A percentile compares a stretch with the other conserved stretches of the same genome.
Conservation (phyloP, 805 yeast species). For the Priceomyces castillae region DNA sequence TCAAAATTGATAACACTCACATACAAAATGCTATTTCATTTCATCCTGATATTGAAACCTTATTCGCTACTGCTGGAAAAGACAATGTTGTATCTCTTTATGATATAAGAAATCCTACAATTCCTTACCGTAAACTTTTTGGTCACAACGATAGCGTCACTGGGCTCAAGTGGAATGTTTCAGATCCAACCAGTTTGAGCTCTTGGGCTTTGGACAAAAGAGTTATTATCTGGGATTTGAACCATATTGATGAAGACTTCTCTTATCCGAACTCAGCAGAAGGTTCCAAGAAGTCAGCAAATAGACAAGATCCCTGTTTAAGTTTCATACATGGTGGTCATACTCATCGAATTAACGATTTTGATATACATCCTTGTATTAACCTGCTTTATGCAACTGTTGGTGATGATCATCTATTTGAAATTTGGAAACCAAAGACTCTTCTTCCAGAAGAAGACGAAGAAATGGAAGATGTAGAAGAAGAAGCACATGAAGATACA, state of each 20-base stretch:
- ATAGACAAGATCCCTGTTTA: conserved; percentile 66
- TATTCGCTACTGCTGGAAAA: conserved; percentile 75
- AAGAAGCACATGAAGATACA: conserved; percentile 7
- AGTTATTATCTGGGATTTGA: conserved; percentile 72
- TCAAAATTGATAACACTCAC: conserved; percentile 45
- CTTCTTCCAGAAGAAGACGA: conserved; percentile 38
- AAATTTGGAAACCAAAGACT: conserved; percentile 70
- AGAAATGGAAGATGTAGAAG: conserved; percentile 27
- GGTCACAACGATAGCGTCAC: conserved; percentile 55
- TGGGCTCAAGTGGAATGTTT: conserved; percentile 50
- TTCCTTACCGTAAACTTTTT: conserved; percentile 60
- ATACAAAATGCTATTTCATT: conserved; percentile 70
- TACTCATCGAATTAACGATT: conserved; percentile 62
- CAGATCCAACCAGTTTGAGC: conserved; percentile 52
- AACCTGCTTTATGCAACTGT: conserved; percentile 60
- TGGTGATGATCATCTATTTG: conserved; percentile 73
- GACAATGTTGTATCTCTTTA: conserved; percentile 72
- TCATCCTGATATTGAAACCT: conserved; percentile 51
- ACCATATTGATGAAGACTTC: conserved; percentile 54
- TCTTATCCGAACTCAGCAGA: conserved; percentile 25
- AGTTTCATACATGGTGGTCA: conserved; percentile 86
- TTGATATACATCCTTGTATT: conserved; percentile 63
- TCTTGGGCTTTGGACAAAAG: conserved; percentile 66
- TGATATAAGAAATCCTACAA: conserved; percentile 64
- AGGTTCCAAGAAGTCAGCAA: conserved; percentile 48